Base-by-base conservation (phyloP, 306 rosid species). In the Sphenostylis stenocarpa region DNA sequence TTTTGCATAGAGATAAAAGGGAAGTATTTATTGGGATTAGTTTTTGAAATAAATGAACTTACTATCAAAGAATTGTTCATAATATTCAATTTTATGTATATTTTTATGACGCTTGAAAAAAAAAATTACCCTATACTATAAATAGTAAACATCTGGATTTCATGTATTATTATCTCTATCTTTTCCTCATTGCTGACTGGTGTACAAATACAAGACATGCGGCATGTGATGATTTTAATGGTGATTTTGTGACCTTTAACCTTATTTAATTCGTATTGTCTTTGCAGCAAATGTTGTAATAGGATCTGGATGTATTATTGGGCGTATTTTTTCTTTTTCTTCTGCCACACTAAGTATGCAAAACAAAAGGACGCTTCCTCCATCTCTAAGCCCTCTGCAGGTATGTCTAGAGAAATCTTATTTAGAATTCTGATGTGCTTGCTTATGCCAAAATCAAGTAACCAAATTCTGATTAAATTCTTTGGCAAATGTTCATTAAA, bases 211-310 rank as follows among this genome's bases (percentile, higher is more conserved):
- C 33, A 57, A 73, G 8, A 61, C 44, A 70, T 53, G 73, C 76
- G 53, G 41, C 24, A n/a, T 66, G 57, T 45, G 65, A 48, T 44
- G 74, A 36, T 76, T 43, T 72, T 48, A 76, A 70, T 57, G 49
- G 74, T 49, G 70, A 67, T 80, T 64, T 69, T 84, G 12, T 56
- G 72, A 68, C 47, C 62, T 34, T 48, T 52, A 57, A 55, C 79
- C 68, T n/a, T 60, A 45, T 77, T 56, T 28, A 52, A 68, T 75
- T 81, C 17, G 48, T 72, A 49, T 57, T 60, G 60, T 75, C 74
- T 86, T 76, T 89, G 87, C 85, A 95, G 97, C 97, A 72, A 86
- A 80, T 78, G 44, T 91, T 84, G 90, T 89, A 47, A 62, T 89
- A 73, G 94, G 89, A 70, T 81, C 99, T 67, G 92, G 88, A 67